These are phyloP conservation scores for Massariosphaeria phaeospora DNA, from an alignment of 495 filamentous ascomycete genomes.

Conservation along the genomic window DNA sequence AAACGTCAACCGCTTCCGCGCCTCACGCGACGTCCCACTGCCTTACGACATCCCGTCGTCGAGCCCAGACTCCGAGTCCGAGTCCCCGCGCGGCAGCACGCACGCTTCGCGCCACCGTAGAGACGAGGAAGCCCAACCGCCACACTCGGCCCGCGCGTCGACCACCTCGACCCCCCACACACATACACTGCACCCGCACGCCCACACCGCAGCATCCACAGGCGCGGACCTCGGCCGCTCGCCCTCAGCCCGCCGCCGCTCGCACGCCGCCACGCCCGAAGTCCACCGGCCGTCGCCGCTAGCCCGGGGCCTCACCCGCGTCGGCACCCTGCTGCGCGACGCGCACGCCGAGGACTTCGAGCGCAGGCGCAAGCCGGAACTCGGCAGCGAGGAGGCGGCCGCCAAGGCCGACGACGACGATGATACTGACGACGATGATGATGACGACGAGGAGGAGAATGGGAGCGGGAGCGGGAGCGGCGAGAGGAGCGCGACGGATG, in stretches of 20 bases:
- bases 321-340: conserved; percentile 58
- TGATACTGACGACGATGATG: conserved; percentile 30
- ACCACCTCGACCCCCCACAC: neutral
- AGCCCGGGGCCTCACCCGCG: conserved; percentile 41
- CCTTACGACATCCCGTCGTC: conserved; percentile 60
- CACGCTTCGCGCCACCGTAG: neutral
- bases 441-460: conserved; percentile 8
- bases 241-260: neutral
- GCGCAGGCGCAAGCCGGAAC: conserved; percentile 54
- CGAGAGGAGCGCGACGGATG: neutral
- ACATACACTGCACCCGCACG: neutral
- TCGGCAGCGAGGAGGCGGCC: conserved; percentile 15
- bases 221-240: conserved; percentile 19
- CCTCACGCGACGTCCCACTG: conserved; percentile 71
- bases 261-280: neutral
- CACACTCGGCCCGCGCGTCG: neutral
- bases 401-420: conserved; percentile 33
- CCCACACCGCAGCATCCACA: neutral
- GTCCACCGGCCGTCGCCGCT: neutral
- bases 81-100: neutral
- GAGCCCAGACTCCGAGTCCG: conserved; percentile 1
- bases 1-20: conserved; percentile 80
- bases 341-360: conserved; percentile 89
- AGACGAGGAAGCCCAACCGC: neutral
- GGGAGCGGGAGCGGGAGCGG: neutral